Evolutionary conservation across 441 rosid genomes (phyloP).

Genomic region (Breynia disticha): DNA sequence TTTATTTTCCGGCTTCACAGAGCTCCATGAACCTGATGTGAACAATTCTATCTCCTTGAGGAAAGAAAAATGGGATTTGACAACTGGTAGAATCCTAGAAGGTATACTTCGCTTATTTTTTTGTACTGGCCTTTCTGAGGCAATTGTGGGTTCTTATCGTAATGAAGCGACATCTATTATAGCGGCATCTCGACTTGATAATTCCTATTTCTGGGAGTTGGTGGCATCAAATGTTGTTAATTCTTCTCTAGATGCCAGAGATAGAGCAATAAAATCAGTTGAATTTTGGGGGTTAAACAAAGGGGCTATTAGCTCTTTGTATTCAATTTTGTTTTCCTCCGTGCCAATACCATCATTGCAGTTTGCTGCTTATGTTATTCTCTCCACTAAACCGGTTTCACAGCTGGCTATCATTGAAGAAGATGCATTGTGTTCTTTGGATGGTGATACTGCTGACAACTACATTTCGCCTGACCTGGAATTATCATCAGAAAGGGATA

Average conservation of each 20-base stretch:
- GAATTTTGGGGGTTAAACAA: constrained; percentile 86
- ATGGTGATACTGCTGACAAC: constrained; percentile 30
- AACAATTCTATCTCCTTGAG: constrained; percentile 24
- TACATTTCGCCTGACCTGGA: constrained; percentile 32
- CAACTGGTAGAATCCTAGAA: constrained; percentile 59
- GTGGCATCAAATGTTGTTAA: constrained; percentile 57
- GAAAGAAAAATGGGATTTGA: constrained; percentile 50
- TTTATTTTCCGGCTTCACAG: constrained; percentile 32
- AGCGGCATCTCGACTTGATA: constrained; percentile 51
- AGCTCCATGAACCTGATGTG: constrained; percentile 24
- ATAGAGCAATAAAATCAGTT: constrained; percentile 77
- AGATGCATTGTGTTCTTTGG: constrained; percentile 18
- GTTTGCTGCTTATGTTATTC: constrained; percentile 73
- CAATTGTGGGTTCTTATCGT: constrained; percentile 53
- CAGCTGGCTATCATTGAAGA: constrained; percentile 51
- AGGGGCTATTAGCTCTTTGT: constrained; percentile 75
- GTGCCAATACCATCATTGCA: constrained; percentile 57
- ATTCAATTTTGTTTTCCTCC: constrained; percentile 71
- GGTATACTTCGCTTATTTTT: constrained; percentile 85
- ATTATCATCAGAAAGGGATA: constrained; percentile 43
- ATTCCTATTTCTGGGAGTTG: constrained; percentile 68
- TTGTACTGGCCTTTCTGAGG: constrained; percentile 84
- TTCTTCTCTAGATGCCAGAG: constrained; percentile 59
- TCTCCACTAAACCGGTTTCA: constrained; percentile 77
- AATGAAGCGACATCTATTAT: constrained; percentile 56